Evolutionary conservation across 2,329 filamentous ascomycete species (phyloP).

Genomic region (Colletotrichum caudatum): DNA sequence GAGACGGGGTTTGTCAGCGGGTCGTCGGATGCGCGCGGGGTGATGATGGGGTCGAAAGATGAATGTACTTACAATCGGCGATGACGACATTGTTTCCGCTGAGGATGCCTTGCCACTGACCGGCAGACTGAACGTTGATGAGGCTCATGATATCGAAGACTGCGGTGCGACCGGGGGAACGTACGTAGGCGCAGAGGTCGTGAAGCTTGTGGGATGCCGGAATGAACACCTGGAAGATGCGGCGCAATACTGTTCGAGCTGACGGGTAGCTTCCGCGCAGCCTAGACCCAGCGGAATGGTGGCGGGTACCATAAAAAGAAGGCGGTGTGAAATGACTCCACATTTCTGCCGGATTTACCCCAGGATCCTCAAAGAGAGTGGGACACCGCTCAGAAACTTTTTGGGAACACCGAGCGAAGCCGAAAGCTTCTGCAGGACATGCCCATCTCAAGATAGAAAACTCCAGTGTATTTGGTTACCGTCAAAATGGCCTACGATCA

Average conservation of each 20-base stretch:
- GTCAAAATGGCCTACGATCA: conserved; percentile 39
- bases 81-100: conserved; percentile 83
- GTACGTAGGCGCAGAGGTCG: conserved; percentile 25
- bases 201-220: conserved; percentile 8
- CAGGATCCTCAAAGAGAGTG: conserved; percentile 30
- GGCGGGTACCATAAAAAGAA: conserved; percentile 33
- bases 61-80: conserved; percentile 80
- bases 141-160: conserved; percentile 56
- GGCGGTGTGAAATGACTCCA: conserved; percentile 43
- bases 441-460: background rate
- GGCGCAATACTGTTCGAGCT: conserved; percentile 1
- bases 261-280: conserved; percentile 23
- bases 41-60: conserved; percentile 9
- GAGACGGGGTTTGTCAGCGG: conserved; percentile 46
- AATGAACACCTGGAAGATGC: conserved; percentile 9
- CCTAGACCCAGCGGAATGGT: conserved; percentile 34
- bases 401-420: conserved; percentile 16
- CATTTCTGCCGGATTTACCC: conserved; percentile 46
- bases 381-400: conserved; percentile 37
- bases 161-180: background rate
- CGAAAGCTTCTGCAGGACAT: conserved; percentile 3
- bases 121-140: conserved; percentile 71
- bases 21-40: conserved; percentile 26
- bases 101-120: conserved; percentile 80
- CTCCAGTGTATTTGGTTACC: background rate